A percentile compares a stretch with the other conserved stretches of the same genome.
Conservation (phyloP, 1,139 yeast genomes). For the Hyphopichia pseudoburtonii region DNA sequence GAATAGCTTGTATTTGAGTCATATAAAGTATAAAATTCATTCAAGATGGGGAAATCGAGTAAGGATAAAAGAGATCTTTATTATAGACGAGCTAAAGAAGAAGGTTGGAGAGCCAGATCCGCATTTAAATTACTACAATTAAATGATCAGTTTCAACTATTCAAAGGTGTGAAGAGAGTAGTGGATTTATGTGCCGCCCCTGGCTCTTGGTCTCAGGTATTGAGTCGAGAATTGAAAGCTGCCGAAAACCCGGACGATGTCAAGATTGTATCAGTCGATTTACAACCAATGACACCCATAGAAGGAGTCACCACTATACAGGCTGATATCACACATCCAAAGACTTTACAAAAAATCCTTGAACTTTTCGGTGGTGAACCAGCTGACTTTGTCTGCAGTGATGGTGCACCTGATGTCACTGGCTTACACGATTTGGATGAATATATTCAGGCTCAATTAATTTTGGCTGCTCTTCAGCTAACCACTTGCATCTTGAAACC, state of each 20-base stretch:
- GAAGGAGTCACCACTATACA: slow-evolving; percentile 84
- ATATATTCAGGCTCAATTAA: slow-evolving; percentile 91
- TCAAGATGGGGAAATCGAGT: slow-evolving; percentile 85
- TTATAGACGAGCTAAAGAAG: slow-evolving; percentile 90
- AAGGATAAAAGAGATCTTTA: slow-evolving; percentile 94
- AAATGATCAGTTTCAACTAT: slow-evolving; percentile 83
- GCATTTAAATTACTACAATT: slow-evolving; percentile 90
- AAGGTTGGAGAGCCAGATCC: slow-evolving; percentile 96
- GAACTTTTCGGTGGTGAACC: slow-evolving; percentile 85
- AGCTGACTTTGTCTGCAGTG: slow-evolving; percentile 94
- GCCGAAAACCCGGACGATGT: slow-evolving; percentile 43
- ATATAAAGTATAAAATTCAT: too few relatives aligned
- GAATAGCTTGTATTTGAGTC: too few relatives aligned
- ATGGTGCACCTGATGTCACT: slow-evolving; percentile 98
- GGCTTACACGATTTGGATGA: slow-evolving; percentile 96
- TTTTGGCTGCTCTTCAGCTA: slow-evolving; percentile 84
- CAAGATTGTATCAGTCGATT: slow-evolving; percentile 88
- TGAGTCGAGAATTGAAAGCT: slow-evolving; percentile 65
- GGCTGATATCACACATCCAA: slow-evolving; percentile 96
- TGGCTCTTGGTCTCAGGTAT: slow-evolving; percentile 97
- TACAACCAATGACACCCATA: slow-evolving; percentile 97
- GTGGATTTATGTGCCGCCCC: slow-evolving; percentile 99
- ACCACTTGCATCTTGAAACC: slow-evolving; percentile 85
- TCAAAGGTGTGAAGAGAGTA: slow-evolving; percentile 72
- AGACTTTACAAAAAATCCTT: slow-evolving; percentile 71